Conservation (phyloP, 2,329 filamentous ascomycete genomes). For the Didymella pinodella region DNA sequence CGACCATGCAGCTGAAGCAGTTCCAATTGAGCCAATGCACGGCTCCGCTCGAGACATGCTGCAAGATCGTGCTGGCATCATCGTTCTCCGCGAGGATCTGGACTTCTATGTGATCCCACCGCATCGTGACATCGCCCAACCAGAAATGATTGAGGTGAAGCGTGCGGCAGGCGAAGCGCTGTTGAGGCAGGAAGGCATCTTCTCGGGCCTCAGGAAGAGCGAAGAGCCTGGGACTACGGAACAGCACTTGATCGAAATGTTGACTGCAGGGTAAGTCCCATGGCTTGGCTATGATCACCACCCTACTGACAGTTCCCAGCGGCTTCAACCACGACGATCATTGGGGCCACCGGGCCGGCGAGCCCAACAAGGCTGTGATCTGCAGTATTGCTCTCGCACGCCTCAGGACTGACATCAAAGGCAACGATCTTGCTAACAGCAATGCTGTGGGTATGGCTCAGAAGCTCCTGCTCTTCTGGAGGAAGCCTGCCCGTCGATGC, state of each 20-base stretch:
- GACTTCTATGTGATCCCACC: slow-evolving; percentile 98
- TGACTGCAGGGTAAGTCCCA: slow-evolving; percentile 85
- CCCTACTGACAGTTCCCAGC: slow-evolving; percentile 57
- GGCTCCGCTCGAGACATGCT: slow-evolving; percentile 77
- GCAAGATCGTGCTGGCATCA: slow-evolving; percentile 91
- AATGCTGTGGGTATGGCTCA: slow-evolving; percentile 96
- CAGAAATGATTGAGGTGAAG: slow-evolving; percentile 96
- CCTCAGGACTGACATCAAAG: slow-evolving; percentile 85
- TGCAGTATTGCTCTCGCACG: slow-evolving; percentile 94
- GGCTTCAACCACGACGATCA: slow-evolving; percentile 95
- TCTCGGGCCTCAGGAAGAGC: slow-evolving; percentile 91
- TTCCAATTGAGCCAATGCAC: slow-evolving; percentile 76
- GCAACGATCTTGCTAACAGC: slow-evolving; percentile 76
- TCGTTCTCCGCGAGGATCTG: slow-evolving; percentile 92
- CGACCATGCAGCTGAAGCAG: slow-evolving; percentile 58
- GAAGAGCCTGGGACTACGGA: slow-evolving; percentile 97
- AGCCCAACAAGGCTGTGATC: slow-evolving; percentile 98
- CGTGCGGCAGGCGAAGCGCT: slow-evolving; percentile 87
- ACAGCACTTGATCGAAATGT: slow-evolving; percentile 98
- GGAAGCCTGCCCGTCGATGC: slow-evolving; percentile 93
- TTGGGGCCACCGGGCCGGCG: slow-evolving; percentile 96
- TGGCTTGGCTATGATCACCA: background rate
- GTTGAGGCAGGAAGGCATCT: slow-evolving; percentile 90
- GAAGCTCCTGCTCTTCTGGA: slow-evolving; percentile 96
- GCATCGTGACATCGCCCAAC: slow-evolving; percentile 78